Evolutionary conservation across 176 grass and related monocot genomes (phyloP).

Genomic region (Oryza australiensis): DNA sequence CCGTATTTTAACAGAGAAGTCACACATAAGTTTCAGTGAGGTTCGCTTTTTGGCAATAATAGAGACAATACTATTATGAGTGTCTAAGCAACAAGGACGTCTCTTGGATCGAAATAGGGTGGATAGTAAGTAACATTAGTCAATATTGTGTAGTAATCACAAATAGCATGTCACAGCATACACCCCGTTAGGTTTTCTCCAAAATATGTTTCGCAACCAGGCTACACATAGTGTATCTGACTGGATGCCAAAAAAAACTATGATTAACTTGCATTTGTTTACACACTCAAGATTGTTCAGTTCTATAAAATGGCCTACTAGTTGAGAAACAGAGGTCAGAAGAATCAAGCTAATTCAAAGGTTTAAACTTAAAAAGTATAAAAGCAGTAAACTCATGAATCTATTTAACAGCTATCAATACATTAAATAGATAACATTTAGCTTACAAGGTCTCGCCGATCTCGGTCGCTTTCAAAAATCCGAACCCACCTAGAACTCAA

Average conservation of each 20-base stretch:
- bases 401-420: not conserved
- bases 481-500: conserved; percentile 86
- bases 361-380: not conserved
- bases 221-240: not conserved
- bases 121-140: not conserved
- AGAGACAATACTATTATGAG: not conserved
- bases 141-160: not conserved
- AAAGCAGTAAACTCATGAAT: not conserved
- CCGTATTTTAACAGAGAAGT: conserved; percentile 17
- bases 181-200: not conserved
- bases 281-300: not conserved
- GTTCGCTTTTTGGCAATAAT: not conserved
- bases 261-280: not conserved
- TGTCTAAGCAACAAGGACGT: conserved; percentile 6
- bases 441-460: conserved; percentile 98
- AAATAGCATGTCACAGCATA: not conserved
- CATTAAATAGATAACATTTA: conserved; percentile 22
- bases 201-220: conserved; percentile 27
- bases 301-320: not conserved
- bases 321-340: not conserved
- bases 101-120: not conserved
- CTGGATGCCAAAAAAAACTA: not conserved
- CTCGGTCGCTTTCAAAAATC: conserved; percentile 95
- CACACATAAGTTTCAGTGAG: not conserved
- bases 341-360: conserved; percentile 24